Evolutionary conservation across 2,329 filamentous ascomycete species (phyloP), one percentile per base, ranked within the genome.

Genomic region (Hymenoscyphus occultus): DNA sequence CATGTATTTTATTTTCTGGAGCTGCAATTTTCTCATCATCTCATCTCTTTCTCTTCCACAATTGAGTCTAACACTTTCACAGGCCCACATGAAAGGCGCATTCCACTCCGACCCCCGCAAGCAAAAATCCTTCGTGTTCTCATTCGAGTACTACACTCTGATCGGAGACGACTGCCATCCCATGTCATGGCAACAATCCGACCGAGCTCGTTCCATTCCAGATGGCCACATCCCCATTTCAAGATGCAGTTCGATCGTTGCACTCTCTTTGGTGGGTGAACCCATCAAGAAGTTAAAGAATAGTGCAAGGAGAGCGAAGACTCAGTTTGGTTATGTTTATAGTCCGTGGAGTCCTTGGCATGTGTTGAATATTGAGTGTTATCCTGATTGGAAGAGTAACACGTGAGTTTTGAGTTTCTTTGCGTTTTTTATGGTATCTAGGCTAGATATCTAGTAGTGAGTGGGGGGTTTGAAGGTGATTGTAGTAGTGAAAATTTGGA

Each of bases 81-180:
- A 64, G 62, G 62, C 62, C 3, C 42, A 64, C 45, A 64, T 64
- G 62, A 64, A 64, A 31, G 68, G 72, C 39, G 67, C 69, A 4
- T 73, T 71, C 58, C 61, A 65, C 16, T 67, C 74, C 2, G 77
- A 81, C 35, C 71, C 76, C 4, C 76, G 82, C 7, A 81, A 81
- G 13, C 85, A 85, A 69, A 78, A 82, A 6, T 83, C 82, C 7
- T 87, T 88, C 73, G 82, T 87, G 68, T 88, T 89, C 72, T 83
- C 81, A 54, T 87, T 89, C 73, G 87, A 88, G 69, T 89, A 88
- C 72, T 88, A 86, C 71, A 88, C 86, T 5, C 79, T 87, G 6
- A 81, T 88, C 13, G 83, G 81, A 1, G 79, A 83, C 4, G 81
- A 80, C 3, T 81, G 85, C 51, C 78, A 80, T 39, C 86, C 86